phyloP scores from a whole-genome alignment of 2,329 filamentous ascomycete genomes.

The Kalaharituber pfeilii region DNA sequence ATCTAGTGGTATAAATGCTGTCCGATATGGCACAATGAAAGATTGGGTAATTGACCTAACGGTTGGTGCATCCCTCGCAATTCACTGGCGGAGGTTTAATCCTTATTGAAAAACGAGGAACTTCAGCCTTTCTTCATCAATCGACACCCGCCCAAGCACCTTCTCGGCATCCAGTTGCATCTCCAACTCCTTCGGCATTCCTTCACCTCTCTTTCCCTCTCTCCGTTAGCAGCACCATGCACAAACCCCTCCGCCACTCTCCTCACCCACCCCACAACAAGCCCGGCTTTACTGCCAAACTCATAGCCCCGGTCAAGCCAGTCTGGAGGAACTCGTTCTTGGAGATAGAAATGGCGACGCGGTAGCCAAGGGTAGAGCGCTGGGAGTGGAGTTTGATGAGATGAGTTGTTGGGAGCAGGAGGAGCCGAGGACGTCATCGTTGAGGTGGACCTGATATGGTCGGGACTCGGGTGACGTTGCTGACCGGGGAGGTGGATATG shows the following conservation, averaged over 20 bases:
- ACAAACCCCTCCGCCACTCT: constrained; percentile 60
- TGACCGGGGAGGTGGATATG: too few relatives aligned
- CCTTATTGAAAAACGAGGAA: too few relatives aligned
- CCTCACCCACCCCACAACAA: constrained; percentile 54
- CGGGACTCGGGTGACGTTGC: too few relatives aligned
- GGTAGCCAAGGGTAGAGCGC: constrained; percentile 73
- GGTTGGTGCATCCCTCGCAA: too few relatives aligned
- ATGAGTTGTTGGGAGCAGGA: too few relatives aligned
- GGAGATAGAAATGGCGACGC: constrained; percentile 62
- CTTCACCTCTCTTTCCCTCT: not conserved
- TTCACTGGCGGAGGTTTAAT: too few relatives aligned
- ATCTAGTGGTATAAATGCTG: constrained; percentile 54
- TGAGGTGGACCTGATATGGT: too few relatives aligned
- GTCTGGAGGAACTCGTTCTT: constrained; percentile 63
- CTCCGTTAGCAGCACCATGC: not conserved
- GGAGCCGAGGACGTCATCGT: too few relatives aligned
- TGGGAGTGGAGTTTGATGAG: constrained; percentile 55
- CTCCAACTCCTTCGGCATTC: constrained; percentile 19
- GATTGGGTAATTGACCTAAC: constrained; percentile 75
- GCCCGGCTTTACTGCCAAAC: constrained; percentile 64
- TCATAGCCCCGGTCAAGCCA: constrained; percentile 86
- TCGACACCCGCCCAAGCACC: constrained; percentile 48
- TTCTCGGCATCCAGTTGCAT: constrained; percentile 42
- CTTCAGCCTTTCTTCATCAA: constrained; percentile 51
- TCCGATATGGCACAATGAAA: constrained; percentile 71